Conservation (phyloP, 202 grass and related monocot genomes). For the Panicum hallii region DNA sequence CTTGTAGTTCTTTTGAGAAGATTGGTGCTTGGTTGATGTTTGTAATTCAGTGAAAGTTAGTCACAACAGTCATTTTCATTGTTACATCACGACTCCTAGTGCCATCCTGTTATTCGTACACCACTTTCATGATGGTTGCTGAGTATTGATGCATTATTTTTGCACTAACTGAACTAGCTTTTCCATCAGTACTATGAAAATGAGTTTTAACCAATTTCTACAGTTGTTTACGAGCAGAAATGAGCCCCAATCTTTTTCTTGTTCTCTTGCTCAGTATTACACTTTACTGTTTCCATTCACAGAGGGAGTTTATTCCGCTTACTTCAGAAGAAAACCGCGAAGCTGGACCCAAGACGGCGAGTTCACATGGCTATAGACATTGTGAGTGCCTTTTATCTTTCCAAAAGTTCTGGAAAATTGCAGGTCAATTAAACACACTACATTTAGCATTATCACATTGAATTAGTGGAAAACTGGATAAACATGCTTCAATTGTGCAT, state of each 20-base stretch:
- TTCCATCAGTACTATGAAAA: not conserved
- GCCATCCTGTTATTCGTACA: not conserved
- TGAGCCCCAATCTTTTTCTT: not conserved
- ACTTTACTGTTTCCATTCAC: slow-evolving; percentile 38
- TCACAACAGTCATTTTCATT: not conserved
- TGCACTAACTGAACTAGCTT: slow-evolving; percentile 7
- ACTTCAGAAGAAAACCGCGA: slow-evolving; percentile 75
- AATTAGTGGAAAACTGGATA: slow-evolving; percentile 19
- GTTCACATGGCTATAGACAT: slow-evolving; percentile 91
- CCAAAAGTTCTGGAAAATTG: slow-evolving; percentile 25
- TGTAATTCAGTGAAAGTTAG: slow-evolving; percentile 27
- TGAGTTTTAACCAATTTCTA: slow-evolving; percentile 14
- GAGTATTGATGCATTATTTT: slow-evolving; percentile 10
- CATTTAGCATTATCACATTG: not conserved
- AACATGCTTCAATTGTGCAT: slow-evolving; percentile 21
- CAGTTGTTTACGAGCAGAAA: slow-evolving; percentile 16
- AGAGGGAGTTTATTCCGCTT: slow-evolving; percentile 91
- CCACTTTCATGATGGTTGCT: slow-evolving; percentile 9
- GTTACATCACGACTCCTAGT: slow-evolving; percentile 8
- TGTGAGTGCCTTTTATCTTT: slow-evolving; percentile 57
- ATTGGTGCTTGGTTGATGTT: not conserved
- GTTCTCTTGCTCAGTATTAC: slow-evolving; percentile 25
- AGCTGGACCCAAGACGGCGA: slow-evolving; percentile 75
- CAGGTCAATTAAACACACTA: slow-evolving; percentile 15
- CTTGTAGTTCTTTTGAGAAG: not conserved